Percentiles rank a stretch among this genome's conserved stretches.
Evolutionary conservation across 2,329 filamentous ascomycete genomes (phyloP).

Genomic region (Beauveria sp.): DNA sequence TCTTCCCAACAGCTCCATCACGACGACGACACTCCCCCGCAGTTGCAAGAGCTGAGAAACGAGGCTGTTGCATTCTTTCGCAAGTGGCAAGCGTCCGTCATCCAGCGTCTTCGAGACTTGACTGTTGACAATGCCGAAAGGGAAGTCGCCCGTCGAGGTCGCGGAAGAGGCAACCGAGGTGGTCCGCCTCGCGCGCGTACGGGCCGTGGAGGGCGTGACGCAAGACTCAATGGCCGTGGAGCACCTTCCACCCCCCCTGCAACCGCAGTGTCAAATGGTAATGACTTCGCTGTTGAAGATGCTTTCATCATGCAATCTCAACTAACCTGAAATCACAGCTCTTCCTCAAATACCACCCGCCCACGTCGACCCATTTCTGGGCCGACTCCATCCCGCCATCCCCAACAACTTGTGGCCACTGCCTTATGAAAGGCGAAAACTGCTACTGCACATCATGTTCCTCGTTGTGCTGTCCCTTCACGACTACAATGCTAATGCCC

Average conservation of each 20-base stretch:
- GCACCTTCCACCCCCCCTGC: constrained; percentile 18
- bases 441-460: constrained; percentile 65
- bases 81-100: constrained; percentile 68
- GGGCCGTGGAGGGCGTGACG: constrained; percentile 9
- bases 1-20: constrained; percentile 10
- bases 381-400: constrained; percentile 48
- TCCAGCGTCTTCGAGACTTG: constrained; percentile 64
- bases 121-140: constrained; percentile 28
- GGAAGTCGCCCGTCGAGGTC: constrained; percentile 3
- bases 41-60: constrained; percentile 59
- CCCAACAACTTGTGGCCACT: constrained; percentile 54
- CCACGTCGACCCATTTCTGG: constrained; percentile 40
- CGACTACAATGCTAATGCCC: constrained; percentile 67
- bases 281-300: background rate
- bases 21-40: constrained; percentile 20
- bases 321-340: constrained; percentile 16
- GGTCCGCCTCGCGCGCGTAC: constrained; percentile 10
- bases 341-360: constrained; percentile 33
- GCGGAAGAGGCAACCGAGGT: constrained; percentile 25
- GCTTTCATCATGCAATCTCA: constrained; percentile 11
- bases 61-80: constrained; percentile 65
- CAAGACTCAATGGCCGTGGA: constrained; percentile 5
- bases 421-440: constrained; percentile 51
- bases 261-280: constrained; percentile 28
- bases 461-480: constrained; percentile 69